Percentiles rank a stretch among this genome's conserved stretches.
These are phyloP conservation scores for Chondrus crispus DNA, from an alignment of 23 red algal species.

Conservation along the genomic window DNA sequence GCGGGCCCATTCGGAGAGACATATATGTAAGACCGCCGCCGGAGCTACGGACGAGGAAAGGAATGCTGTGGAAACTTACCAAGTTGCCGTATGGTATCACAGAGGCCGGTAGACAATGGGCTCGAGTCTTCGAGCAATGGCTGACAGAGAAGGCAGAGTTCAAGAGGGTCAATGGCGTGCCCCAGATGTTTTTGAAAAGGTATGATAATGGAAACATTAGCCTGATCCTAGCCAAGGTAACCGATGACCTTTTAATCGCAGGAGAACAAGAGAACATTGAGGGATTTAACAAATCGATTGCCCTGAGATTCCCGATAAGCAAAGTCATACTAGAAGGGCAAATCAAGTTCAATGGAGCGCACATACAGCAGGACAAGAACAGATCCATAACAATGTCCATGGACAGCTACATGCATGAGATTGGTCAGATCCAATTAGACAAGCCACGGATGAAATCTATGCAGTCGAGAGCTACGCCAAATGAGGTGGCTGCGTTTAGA, in stretches of 20 bases:
- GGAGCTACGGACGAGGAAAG: background rate
- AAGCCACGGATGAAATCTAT: background rate
- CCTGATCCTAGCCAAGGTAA: background rate
- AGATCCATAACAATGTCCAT: background rate
- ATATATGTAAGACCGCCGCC: background rate
- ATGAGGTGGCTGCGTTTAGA: background rate
- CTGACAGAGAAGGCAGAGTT: background rate
- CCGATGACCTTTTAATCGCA: slow-evolving; percentile 3
- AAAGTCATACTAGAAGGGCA: slow-evolving; percentile 20
- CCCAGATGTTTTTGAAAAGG: background rate
- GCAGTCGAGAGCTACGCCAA: background rate
- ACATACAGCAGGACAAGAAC: background rate
- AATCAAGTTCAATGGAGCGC: background rate
- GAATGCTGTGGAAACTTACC: slow-evolving; percentile 11
- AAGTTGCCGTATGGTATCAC: slow-evolving; percentile 35
- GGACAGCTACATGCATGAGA: background rate
- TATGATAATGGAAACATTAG: background rate
- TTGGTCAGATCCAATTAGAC: background rate
- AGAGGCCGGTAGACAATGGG: slow-evolving; percentile 27
- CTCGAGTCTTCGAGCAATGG: background rate
- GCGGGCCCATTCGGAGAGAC: background rate
- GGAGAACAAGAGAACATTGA: background rate
- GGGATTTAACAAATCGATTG: background rate
- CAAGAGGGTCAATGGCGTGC: background rate
- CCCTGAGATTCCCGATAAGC: background rate